Base-by-base conservation (phyloP, 2,329 filamentous ascomycete genomes). In the Botrytis squamosa region DNA sequence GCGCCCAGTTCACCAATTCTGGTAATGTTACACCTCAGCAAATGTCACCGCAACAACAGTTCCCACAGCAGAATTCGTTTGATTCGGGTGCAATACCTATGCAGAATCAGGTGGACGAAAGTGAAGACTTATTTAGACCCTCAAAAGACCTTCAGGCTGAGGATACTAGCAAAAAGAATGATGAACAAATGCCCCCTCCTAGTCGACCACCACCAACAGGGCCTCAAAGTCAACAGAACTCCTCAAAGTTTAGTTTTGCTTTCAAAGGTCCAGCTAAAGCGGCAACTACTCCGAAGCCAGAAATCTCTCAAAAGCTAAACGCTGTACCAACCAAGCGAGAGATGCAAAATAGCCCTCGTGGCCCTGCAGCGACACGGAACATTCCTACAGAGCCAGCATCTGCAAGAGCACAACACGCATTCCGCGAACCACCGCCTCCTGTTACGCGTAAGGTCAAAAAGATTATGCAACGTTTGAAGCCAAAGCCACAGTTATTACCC, bases 181-280 rank as follows among this genome's bases (percentile, higher is more conserved):
- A 83, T 66, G 80, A 88, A 73, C 84, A 86, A 71, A 88, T 89
- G 83, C 86, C 86, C 44, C 87, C 87, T 33, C 86, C 88, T 18
- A 68, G 20, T 73, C 87, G 88, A 73, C 84, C 80, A n/a, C 81
- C 83, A 20, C 84, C 86, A 49, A 83, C 84, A 6, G 81, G 82
- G 25, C 82, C 83, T 2, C 84, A 85, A 71, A 79, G 74, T 55
- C 79, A 80, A 62, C 78, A 81, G 71, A 79, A 78, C 70, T 81
- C 81, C 67, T 89, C 90, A 63, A 96, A 95, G 83, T 97, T 98
- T 80, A 97, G 94, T 81, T 98, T 98, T 82, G 94, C 94, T 1
- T 94, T 98, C 82, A 98, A 98, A 81, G 88, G 91, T 16, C 88
- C 92, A 60, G 87, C 86, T 18, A 91, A 91, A 77, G 84, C 86